phyloP scores from a whole-genome alignment of 176 grass and related monocot species.

The Aechmea fasciata region DNA sequence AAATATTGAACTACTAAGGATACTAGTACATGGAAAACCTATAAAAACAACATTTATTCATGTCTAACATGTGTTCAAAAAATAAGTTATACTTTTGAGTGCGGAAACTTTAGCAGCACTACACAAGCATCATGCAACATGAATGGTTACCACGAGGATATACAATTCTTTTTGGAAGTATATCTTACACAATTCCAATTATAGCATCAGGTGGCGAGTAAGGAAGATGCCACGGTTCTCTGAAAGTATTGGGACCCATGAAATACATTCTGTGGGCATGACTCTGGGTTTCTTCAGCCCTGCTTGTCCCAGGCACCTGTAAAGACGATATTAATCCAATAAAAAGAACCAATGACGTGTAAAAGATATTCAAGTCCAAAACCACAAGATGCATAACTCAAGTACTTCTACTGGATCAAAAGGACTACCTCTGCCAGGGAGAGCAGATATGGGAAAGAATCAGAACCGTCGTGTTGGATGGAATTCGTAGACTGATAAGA shows the following conservation, averaged over 20 bases:
- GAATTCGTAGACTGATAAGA: constrained; percentile 62
- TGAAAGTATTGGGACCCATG: constrained; percentile 98
- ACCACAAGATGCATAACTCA: background rate
- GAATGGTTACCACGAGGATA: background rate
- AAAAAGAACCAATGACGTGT: background rate
- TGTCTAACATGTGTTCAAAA: background rate
- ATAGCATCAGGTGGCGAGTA: constrained; percentile 95
- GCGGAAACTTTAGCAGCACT: background rate
- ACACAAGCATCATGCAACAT: background rate
- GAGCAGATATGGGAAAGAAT: constrained; percentile 86
- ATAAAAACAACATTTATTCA: background rate
- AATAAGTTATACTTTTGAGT: background rate
- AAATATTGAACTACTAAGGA: background rate
- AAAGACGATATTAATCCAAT: constrained; percentile 5
- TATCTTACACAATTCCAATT: constrained; percentile 95
- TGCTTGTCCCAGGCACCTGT: constrained; percentile 89
- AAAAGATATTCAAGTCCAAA: background rate
- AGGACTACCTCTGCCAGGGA: constrained; percentile 81
- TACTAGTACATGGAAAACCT: constrained; percentile 1
- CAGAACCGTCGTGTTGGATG: constrained; percentile 62
- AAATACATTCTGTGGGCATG: constrained; percentile 97
- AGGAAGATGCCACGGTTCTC: constrained; percentile 96
- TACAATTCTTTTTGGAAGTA: background rate
- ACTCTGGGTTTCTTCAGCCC: constrained; percentile 90
- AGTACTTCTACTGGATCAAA: background rate